Percentiles rank a stretch among this genome's conserved stretches.
Conservation (phyloP, 306 rosid genomes). For the Sophora flavescens region DNA sequence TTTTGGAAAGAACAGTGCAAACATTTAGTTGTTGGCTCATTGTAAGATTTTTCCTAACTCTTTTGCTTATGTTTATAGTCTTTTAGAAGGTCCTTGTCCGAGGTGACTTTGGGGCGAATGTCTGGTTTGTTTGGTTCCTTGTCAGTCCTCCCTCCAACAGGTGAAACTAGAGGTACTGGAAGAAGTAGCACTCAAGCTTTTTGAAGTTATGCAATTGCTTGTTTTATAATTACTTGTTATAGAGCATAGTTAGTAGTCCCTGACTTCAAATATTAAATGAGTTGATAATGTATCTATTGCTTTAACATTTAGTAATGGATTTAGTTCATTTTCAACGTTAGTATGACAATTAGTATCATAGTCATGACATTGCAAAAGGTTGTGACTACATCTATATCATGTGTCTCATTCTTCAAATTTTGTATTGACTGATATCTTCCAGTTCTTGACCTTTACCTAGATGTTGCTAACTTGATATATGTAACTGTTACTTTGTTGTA, state of each 20-base stretch:
- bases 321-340: background rate
- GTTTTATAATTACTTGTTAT: conserved; percentile 8
- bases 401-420: conserved; percentile 1
- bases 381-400: background rate
- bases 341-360: background rate
- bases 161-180: conserved; percentile 61
- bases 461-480: conserved; percentile 5
- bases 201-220: conserved; percentile 3
- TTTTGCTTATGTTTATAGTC: conserved; percentile 52
- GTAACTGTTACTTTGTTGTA: conserved; percentile 4
- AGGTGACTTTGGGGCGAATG: conserved; percentile 65
- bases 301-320: background rate
- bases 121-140: conserved; percentile 69
- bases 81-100: conserved; percentile 70
- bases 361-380: conserved; percentile 11
- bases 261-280: conserved; percentile 13
- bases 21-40: conserved; percentile 16
- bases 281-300: conserved; percentile 6
- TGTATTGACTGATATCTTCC: conserved; percentile 20
- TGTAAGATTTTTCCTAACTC: conserved; percentile 44
- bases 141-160: conserved; percentile 57
- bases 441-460: conserved; percentile 2
- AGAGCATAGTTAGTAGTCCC: background rate
- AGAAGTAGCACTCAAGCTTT: conserved; percentile 20
- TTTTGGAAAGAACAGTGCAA: conserved; percentile 5